phyloP scores from a whole-genome alignment of 129 eudicot species.

The Pseudognaphalium luteoalbum region DNA sequence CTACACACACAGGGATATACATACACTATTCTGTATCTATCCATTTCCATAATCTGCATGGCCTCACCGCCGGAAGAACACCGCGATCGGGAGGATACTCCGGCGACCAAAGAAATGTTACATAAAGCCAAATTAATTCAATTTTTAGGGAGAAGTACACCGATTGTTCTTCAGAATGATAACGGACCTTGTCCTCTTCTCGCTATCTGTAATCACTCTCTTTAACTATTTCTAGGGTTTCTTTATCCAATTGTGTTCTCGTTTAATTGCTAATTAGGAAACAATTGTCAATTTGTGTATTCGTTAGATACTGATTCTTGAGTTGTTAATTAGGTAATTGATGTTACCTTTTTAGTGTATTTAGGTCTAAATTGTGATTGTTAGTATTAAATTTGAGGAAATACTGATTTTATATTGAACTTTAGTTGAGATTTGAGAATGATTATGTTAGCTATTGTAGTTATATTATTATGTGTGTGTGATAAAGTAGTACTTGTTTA shows the following conservation, averaged over 20 bases:
- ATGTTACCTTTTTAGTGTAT: not conserved
- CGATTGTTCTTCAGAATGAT: constrained; percentile 87
- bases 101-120: constrained; percentile 47
- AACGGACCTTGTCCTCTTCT: constrained; percentile 99
- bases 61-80: constrained; percentile 43
- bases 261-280: constrained; percentile 2
- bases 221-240: constrained; percentile 40
- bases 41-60: constrained; percentile 28
- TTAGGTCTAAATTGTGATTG: constrained; percentile 27
- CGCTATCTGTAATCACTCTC: constrained; percentile 62
- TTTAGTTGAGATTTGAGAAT: not conserved
- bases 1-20: not conserved
- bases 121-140: constrained; percentile 79
- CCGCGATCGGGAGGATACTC: constrained; percentile 28
- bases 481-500: too few species aligned
- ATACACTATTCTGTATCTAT: not conserved
- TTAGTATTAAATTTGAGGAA: not conserved
- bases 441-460: not conserved
- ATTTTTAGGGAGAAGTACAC: constrained; percentile 59
- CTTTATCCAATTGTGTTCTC: not conserved
- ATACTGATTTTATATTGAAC: constrained; percentile 16
- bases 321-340: constrained; percentile 11
- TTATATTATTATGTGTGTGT: not conserved
- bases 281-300: constrained; percentile 14
- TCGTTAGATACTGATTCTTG: not conserved